Conservation (phyloP, 2,329 filamentous ascomycete genomes). For the Diaporthe citriasiana region DNA sequence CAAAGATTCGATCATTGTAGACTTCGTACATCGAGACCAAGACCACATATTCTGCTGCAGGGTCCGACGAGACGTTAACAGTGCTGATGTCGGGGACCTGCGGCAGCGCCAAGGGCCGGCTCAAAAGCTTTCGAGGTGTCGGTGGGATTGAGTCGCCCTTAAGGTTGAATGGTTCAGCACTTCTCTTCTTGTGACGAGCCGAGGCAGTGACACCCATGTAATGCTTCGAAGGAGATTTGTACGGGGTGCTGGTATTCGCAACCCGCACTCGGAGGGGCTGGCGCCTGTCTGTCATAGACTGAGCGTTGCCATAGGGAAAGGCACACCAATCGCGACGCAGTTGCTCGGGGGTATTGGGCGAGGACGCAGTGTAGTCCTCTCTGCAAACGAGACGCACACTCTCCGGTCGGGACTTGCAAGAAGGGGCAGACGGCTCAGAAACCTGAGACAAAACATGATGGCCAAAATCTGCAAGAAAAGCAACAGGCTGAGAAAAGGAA, state of each 20-base stretch:
- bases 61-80: constrained; percentile 76
- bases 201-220: constrained; percentile 63
- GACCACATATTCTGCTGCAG: constrained; percentile 84
- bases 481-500: constrained; percentile 43
- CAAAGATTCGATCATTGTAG: constrained; percentile 98
- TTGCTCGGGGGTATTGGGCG: constrained; percentile 36
- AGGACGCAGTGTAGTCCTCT: constrained; percentile 45
- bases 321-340: constrained; percentile 22
- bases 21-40: constrained; percentile 99
- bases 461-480: not conserved
- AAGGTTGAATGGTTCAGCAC: constrained; percentile 59
- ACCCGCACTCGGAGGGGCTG: constrained; percentile 34
- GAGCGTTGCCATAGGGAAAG: constrained; percentile 35
- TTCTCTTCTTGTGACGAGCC: constrained; percentile 58
- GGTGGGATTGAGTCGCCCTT: constrained; percentile 70
- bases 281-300: constrained; percentile 16
- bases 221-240: constrained; percentile 52
- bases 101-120: constrained; percentile 79
- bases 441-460: constrained; percentile 2
- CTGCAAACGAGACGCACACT: constrained; percentile 62
- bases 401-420: constrained; percentile 52
- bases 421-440: not conserved
- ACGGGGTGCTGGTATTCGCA: constrained; percentile 33
- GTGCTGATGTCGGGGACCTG: constrained; percentile 81
- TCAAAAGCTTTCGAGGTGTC: constrained; percentile 73